These are phyloP conservation scores for Porcisia hertigi DNA, from an alignment of 208 protist genomes.

Conservation along the genomic window DNA sequence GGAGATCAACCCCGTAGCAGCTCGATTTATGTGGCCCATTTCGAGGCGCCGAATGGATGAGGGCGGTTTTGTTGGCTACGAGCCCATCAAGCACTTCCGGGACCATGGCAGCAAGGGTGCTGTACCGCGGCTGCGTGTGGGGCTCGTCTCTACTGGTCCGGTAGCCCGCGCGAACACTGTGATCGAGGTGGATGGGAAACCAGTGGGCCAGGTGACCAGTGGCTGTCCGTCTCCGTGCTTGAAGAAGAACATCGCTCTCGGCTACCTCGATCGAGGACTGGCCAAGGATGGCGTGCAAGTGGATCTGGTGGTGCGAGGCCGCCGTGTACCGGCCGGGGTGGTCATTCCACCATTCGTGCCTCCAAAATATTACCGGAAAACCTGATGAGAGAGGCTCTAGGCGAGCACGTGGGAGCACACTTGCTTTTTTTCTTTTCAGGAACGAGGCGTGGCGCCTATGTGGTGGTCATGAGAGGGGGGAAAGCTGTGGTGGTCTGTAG, in stretches of 20 bases:
- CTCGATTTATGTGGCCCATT: conserved; percentile 95
- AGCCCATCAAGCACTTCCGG: conserved; percentile 70
- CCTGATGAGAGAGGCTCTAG: background rate
- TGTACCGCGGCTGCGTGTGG: conserved; percentile 84
- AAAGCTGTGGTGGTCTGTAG: too few relatives aligned
- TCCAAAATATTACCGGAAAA: conserved; percentile 58
- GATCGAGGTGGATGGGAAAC: conserved; percentile 70
- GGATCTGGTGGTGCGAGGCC: conserved; percentile 90
- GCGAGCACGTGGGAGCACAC: too few relatives aligned
- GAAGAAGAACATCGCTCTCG: conserved; percentile 91
- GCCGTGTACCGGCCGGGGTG: conserved; percentile 72
- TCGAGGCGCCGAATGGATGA: conserved; percentile 92
- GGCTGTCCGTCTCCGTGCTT: conserved; percentile 90
- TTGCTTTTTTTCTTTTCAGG: too few relatives aligned
- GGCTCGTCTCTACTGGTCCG: conserved; percentile 87
- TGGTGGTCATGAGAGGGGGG: too few relatives aligned
- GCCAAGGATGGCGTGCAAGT: conserved; percentile 78
- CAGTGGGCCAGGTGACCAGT: conserved; percentile 91
- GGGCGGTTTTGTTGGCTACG: conserved; percentile 93
- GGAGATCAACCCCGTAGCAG: conserved; percentile 93
- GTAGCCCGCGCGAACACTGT: conserved; percentile 85
- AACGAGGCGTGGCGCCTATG: too few relatives aligned
- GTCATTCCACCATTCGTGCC: conserved; percentile 94
- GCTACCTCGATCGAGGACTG: conserved; percentile 83
- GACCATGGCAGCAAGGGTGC: conserved; percentile 42